Base-by-base conservation (phyloP, 345 rosid species). In the Bruguiera gymnorhiza region DNA sequence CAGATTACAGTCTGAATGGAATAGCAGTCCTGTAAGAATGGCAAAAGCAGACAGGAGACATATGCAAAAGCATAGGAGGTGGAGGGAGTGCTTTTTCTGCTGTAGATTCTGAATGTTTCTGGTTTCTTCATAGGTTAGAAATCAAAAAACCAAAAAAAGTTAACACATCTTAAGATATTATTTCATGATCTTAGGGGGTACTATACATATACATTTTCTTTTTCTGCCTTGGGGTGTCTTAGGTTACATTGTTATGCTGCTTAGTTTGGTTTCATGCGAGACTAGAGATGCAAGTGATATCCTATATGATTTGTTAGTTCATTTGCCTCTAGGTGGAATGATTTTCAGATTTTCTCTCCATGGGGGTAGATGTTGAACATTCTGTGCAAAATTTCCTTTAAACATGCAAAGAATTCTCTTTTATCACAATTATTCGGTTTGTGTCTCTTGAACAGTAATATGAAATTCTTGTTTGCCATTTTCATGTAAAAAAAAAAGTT, bases 1-100 rank as follows among this genome's bases (percentile, higher is more conserved):
- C 88, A 95, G 99, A 82, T 82, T 95, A 70, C 93, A 95, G 69
- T 70, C 91, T 0, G 99, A 95, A 74, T 95, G 99, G 97, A 89
- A 87, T 58, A 82, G 89, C 79, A 95, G 99, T 78, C 99, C 97
- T 0, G 90, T 87, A 58, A 86, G 97, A 76, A 92, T 95, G 97
- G 86, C 83, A 0, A 88, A 87, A 83, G 91, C 89, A 8, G 91
- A 87, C 29, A 76, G 79, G 76, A 86, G 87, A 66, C 80, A 36
- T 51, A 43, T 64, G 30, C 81, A 79, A 67, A 89, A 87, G 76
- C 90, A 78, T 4, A 78, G 83, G 69, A 73, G 87, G 55, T 91
- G 96, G 97, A 87, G 73, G 82, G 78, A 77, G 54, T 66, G 80
- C 70, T 75, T 92, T 76, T 83, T 88, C 76, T 92, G 99, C 78